Evolutionary conservation across 495 filamentous ascomycete species (phyloP).

Genomic region (Penicillium atrosanguineum): DNA sequence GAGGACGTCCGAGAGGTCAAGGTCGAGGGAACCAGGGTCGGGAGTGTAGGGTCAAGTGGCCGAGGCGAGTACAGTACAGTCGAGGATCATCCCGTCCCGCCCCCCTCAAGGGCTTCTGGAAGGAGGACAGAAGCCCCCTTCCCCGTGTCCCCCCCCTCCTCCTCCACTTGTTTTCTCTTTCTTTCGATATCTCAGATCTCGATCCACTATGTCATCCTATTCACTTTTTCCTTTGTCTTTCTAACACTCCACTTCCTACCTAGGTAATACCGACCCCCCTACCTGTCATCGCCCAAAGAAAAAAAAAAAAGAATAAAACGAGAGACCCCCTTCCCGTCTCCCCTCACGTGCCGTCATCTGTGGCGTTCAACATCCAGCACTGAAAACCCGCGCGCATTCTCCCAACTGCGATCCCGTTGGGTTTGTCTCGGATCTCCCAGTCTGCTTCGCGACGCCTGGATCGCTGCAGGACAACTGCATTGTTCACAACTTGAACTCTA

Average conservation of each 20-base stretch:
- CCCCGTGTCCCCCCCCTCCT: slow-evolving; percentile 11
- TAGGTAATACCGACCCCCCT: no score
- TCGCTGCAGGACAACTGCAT: slow-evolving; percentile 40
- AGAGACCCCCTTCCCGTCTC: slow-evolving; percentile 1
- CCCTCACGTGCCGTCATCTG: slow-evolving; percentile 18
- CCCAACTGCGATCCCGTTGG: slow-evolving; percentile 13
- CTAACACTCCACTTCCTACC: background rate
- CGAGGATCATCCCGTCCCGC: slow-evolving; percentile 23
- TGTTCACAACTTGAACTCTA: slow-evolving; percentile 24
- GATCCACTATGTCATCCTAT: slow-evolving; percentile 7
- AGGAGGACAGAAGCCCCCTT: slow-evolving; percentile 26
- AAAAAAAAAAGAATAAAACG: background rate
- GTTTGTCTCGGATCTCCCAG: slow-evolving; percentile 31
- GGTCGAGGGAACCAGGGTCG: no score
- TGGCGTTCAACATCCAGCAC: slow-evolving; percentile 5
- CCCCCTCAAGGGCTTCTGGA: slow-evolving; percentile 23
- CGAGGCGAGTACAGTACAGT: background rate
- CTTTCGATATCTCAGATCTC: background rate
- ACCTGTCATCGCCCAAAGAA: no score
- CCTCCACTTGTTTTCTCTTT: slow-evolving; percentile 1
- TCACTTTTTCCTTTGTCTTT: slow-evolving; percentile 1
- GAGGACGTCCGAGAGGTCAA: no score
- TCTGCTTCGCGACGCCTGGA: slow-evolving; percentile 26
- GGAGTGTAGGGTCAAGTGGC: no score
- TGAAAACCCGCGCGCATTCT: background rate